These are phyloP conservation scores for Sextonia rubra DNA, from an alignment of 164 flowering plant species.

Conservation along the genomic window DNA sequence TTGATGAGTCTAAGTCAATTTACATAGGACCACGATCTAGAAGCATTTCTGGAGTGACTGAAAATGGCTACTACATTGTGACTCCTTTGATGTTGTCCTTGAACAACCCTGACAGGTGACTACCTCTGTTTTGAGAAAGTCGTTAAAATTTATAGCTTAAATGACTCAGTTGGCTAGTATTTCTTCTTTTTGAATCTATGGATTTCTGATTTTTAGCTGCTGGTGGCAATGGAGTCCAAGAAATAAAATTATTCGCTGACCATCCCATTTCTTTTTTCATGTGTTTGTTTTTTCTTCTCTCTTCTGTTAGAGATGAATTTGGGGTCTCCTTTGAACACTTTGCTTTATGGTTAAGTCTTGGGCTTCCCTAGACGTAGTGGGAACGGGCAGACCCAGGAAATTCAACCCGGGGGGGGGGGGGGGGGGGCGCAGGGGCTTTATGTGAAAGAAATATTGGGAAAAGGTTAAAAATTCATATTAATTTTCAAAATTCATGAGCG, in stretches of 20 bases:
- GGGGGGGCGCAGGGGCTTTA: too few relatives aligned
- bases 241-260: not conserved
- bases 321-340: not conserved
- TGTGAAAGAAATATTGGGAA: too few relatives aligned
- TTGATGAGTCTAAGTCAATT: slow-evolving; percentile 74
- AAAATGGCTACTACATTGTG: slow-evolving; percentile 87
- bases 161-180: not conserved
- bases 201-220: not conserved
- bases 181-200: not conserved
- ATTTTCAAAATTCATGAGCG: too few relatives aligned
- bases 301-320: not conserved
- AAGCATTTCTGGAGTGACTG: slow-evolving; percentile 93
- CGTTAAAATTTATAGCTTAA: not conserved
- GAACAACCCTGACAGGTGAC: slow-evolving; percentile 55
- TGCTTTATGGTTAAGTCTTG: too few relatives aligned
- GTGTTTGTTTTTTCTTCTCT: not conserved
- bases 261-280: not conserved
- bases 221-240: not conserved
- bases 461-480: too few relatives aligned
- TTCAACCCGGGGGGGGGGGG: too few relatives aligned
- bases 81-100: slow-evolving; percentile 71
- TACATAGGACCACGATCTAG: slow-evolving; percentile 92
- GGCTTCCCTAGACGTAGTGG: not conserved
- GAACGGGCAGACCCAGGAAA: too few relatives aligned
- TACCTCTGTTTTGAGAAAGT: not conserved